Base-by-base conservation (phyloP, 2,329 filamentous ascomycete genomes). In the Trichoderma koningii region DNA sequence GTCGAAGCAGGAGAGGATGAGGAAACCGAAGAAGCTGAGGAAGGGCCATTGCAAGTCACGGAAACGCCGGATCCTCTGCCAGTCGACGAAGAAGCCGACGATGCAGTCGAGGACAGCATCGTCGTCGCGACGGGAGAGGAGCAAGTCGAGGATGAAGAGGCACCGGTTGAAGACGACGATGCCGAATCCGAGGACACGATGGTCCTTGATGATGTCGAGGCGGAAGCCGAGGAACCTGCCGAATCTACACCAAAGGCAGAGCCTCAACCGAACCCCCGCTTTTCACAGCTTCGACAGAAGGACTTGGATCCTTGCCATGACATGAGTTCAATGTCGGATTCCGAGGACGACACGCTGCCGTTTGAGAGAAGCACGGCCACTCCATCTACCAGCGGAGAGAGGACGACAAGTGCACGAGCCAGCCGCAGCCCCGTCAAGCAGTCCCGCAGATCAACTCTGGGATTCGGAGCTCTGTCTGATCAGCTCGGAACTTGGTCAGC, bases 401-500 rank as follows among this genome's bases (percentile, higher is more conserved):
- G 72, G 45, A 73, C 72, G 7, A 69, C 71, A 0, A 73, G 66
- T 44, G 60, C 66, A 23, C 53, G 62, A 14, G 65, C 55, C 38
- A 64, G 60, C 5, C 47, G 59, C 34, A 67, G 59, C 30, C 55
- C 68, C 17, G 28, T 69, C 12, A 68, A 64, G 48, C 52, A 61
- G 9, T 72, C 74, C 26, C 71, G 74, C 28, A 71, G 75, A 21
- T 75, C 73, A 3, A 75, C 73, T 2, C 70, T 77, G 68, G 86
- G 87, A 2, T 89, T 90, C 67, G 89, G 87, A 1, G 86, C 87
- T 26, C 77, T 92, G 44, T 85, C 85, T 4, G 79, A 83, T 44
- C 83, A 88, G 70, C 77, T 91, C 5, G 82, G 79, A 66, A 80
- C 82, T 26, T 92, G 89, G 89, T 82, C 83, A 68, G 81, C 88